Percentiles rank a stretch among this genome's conserved stretches.
Conservation (phyloP, 495 filamentous ascomycete species). For the Lasiosphaeria miniovina region DNA sequence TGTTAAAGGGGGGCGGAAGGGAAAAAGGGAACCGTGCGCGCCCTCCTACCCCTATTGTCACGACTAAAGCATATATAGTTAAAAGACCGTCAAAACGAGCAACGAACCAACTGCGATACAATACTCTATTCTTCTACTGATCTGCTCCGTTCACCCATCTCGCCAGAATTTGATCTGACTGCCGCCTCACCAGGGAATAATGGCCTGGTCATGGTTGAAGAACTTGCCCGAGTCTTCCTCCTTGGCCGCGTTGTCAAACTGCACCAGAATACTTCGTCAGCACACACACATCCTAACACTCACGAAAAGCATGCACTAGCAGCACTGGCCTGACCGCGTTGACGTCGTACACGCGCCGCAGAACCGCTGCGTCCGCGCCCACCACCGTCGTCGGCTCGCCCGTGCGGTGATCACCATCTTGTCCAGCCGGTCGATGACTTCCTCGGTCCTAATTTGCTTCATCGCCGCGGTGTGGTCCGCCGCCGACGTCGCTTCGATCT, state of each 20-base stretch:
- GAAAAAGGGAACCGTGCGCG: too few relatives aligned
- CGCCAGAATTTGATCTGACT: too few relatives aligned
- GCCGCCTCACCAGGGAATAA: slow-evolving; percentile 6
- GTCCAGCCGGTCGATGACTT: slow-evolving; percentile 21
- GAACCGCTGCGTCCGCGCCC: background rate
- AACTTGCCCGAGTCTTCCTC: slow-evolving; percentile 7
- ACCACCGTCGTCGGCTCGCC: slow-evolving; percentile 12
- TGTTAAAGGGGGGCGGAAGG: too few relatives aligned
- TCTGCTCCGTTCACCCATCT: too few relatives aligned
- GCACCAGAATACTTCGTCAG: background rate
- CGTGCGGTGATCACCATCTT: slow-evolving; percentile 23
- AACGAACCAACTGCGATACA: too few relatives aligned
- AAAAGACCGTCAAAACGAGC: too few relatives aligned
- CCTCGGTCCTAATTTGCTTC: slow-evolving; percentile 7
- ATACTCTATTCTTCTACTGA: too few relatives aligned
- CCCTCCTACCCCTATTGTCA: too few relatives aligned
- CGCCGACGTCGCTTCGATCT: slow-evolving; percentile 12
- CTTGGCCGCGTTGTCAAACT: slow-evolving; percentile 6
- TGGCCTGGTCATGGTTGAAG: background rate
- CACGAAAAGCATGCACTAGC: slow-evolving; percentile 6
- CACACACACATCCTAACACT: background rate
- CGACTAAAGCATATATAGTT: too few relatives aligned
- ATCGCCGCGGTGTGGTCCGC: slow-evolving; percentile 15
- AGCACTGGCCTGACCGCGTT: slow-evolving; percentile 22
- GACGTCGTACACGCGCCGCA: slow-evolving; percentile 10